phyloP scores from a whole-genome alignment of 805 yeast species.

The Geotrichum ghanense region DNA sequence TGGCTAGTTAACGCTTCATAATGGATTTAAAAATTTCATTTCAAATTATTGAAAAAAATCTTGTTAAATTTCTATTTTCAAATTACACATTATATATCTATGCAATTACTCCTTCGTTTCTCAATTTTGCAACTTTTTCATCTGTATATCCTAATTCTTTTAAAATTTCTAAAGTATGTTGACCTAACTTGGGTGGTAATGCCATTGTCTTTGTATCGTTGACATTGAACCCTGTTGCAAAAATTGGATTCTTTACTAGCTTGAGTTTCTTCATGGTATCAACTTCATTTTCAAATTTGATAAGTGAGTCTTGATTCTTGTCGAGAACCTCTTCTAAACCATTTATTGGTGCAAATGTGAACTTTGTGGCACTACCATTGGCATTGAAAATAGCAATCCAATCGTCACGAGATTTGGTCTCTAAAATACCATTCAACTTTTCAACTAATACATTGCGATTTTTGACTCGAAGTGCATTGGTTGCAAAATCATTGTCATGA shows the following conservation, averaged over 20 bases:
- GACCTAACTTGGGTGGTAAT: constrained; percentile 31
- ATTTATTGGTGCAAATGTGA: constrained; percentile 32
- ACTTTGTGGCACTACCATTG: constrained; percentile 17
- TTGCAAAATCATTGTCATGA: constrained; percentile 23
- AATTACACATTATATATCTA: constrained; percentile 3
- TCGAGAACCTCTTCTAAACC: constrained; percentile 27
- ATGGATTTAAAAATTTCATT: no score
- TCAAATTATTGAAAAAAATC: no score
- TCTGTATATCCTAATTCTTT: constrained; percentile 15
- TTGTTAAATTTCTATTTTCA: neutral
- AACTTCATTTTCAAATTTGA: constrained; percentile 25
- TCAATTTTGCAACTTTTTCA: constrained; percentile 17
- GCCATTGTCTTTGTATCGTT: constrained; percentile 24
- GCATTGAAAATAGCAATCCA: constrained; percentile 25
- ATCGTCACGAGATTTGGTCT: constrained; percentile 23
- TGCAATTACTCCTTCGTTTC: constrained; percentile 18
- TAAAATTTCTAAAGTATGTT: constrained; percentile 28
- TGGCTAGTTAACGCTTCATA: no score
- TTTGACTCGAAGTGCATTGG: constrained; percentile 29
- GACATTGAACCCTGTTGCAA: constrained; percentile 12
- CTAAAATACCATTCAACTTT: constrained; percentile 22
- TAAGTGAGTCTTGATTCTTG: constrained; percentile 28
- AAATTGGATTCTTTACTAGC: neutral
- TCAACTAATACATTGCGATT: constrained; percentile 25
- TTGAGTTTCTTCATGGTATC: constrained; percentile 26